These are phyloP conservation scores for Debaryomyces castellii DNA, from an alignment of 805 yeast genomes.

Conservation along the genomic window DNA sequence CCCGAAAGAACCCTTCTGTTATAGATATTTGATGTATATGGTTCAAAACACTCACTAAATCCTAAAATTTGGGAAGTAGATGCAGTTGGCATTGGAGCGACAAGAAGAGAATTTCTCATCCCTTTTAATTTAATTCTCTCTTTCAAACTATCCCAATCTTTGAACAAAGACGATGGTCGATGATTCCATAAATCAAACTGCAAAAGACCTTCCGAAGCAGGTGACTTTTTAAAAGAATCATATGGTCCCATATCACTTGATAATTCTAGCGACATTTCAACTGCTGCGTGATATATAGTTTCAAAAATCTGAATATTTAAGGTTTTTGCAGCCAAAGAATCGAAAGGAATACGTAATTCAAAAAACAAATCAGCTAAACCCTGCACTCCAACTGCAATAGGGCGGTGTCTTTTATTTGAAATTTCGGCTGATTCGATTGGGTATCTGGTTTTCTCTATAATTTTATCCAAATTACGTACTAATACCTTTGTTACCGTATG, in stretches of 20 bases:
- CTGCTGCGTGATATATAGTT: conserved; percentile 91
- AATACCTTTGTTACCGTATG: conserved; percentile 79
- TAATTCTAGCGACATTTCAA: conserved; percentile 82
- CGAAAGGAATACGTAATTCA: conserved; percentile 80
- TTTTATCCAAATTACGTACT: conserved; percentile 72
- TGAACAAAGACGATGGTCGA: conserved; percentile 74
- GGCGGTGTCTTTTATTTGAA: conserved; percentile 84
- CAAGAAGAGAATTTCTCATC: conserved; percentile 79
- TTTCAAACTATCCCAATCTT: conserved; percentile 78
- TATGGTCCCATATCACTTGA: conserved; percentile 72
- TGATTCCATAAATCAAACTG: conserved; percentile 88
- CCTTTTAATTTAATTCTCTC: conserved; percentile 61
- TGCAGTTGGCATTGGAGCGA: conserved; percentile 98
- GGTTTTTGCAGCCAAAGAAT: conserved; percentile 71
- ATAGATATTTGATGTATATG: conserved; percentile 90
- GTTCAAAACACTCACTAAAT: conserved; percentile 93
- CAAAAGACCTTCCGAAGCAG: conserved; percentile 79
- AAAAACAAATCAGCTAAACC: conserved; percentile 91
- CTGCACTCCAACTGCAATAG: conserved; percentile 97
- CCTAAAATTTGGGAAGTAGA: conserved; percentile 96
- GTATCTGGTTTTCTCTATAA: conserved; percentile 83
- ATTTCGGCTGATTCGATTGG: conserved; percentile 75
- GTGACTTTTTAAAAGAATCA: conserved; percentile 77
- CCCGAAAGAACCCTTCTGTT: conserved; percentile 90
- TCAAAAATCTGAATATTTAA: conserved; percentile 87